Conservation (phyloP, 2,329 filamentous ascomycete genomes). For the Shiraia sp. region DNA sequence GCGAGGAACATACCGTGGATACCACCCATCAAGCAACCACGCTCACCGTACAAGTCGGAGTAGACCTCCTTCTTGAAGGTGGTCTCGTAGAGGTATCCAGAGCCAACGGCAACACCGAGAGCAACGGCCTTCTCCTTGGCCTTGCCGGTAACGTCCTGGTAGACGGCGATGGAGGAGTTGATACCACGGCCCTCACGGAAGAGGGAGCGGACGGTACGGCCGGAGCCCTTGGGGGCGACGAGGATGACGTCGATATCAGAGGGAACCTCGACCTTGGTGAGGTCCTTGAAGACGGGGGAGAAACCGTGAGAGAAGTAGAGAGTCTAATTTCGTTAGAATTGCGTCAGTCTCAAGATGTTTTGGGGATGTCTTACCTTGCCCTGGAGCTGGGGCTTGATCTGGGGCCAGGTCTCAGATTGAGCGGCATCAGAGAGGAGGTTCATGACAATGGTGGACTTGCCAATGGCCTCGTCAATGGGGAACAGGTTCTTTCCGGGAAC, state of each 20-base stretch:
- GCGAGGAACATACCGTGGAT: slow-evolving; percentile 99
- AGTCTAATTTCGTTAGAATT: slow-evolving; percentile 61
- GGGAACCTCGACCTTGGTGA: slow-evolving; percentile 98
- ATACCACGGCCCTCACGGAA: slow-evolving; percentile 99
- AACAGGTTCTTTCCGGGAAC: slow-evolving; percentile 98
- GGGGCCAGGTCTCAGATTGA: slow-evolving; percentile 98
- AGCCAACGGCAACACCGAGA: slow-evolving; percentile 94
- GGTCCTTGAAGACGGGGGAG: slow-evolving; percentile 99
- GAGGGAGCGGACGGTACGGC: slow-evolving; percentile 95
- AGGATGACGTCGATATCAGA: slow-evolving; percentile 98
- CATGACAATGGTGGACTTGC: slow-evolving; percentile 94
- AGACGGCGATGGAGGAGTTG: slow-evolving; percentile 99
- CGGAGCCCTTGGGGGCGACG: slow-evolving; percentile 97
- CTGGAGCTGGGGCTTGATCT: slow-evolving; percentile 98
- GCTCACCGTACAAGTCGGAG: slow-evolving; percentile 99
- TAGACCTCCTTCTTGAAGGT: slow-evolving; percentile 99
- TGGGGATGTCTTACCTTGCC: slow-evolving; percentile 72
- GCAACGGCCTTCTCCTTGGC: slow-evolving; percentile 98
- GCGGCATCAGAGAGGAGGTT: slow-evolving; percentile 98
- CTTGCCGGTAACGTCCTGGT: slow-evolving; percentile 96
- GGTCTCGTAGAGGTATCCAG: slow-evolving; percentile 99
- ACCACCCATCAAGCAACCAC: slow-evolving; percentile 99
- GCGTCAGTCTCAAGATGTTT: slow-evolving; percentile 21
- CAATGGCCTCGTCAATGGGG: slow-evolving; percentile 95
- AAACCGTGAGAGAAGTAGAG: slow-evolving; percentile 99